Evolutionary conservation across 164 flowering plant genomes (phyloP).

Genomic region (Chimonanthus praecox): DNA sequence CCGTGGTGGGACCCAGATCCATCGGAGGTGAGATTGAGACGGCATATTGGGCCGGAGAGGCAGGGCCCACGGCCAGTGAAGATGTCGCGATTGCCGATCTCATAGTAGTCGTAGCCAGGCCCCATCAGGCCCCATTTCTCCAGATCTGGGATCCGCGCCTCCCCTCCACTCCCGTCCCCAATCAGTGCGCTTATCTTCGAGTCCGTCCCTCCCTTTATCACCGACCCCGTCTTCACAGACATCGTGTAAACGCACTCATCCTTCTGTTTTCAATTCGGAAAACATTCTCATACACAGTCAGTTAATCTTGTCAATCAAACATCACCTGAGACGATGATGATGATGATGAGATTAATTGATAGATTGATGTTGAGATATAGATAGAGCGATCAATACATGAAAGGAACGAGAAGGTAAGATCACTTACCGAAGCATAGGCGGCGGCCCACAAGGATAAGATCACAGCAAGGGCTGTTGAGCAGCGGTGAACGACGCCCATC

Average conservation of each 20-base stretch:
- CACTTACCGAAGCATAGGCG: too few species aligned
- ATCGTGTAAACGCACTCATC: slow-evolving; percentile 51
- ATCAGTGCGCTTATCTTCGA: slow-evolving; percentile 42
- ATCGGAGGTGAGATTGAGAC: slow-evolving; percentile 56
- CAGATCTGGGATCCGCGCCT: slow-evolving; percentile 32
- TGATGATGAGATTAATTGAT: too few species aligned
- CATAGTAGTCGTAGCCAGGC: slow-evolving; percentile 47
- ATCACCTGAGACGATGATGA: too few species aligned
- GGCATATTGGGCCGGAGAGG: slow-evolving; percentile 40
- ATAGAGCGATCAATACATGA: too few species aligned
- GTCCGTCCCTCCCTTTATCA: slow-evolving; percentile 52
- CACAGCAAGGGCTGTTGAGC: too few species aligned
- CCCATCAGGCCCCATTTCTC: slow-evolving; percentile 62
- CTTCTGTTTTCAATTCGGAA: slow-evolving; percentile 1
- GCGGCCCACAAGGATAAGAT: too few species aligned
- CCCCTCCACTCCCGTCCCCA: slow-evolving; percentile 23
- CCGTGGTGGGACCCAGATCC: slow-evolving; percentile 56
- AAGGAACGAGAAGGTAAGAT: too few species aligned
- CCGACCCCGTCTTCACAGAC: slow-evolving; percentile 49
- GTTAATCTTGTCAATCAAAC: too few species aligned
- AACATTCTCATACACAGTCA: too few species aligned
- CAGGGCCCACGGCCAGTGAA: slow-evolving; percentile 57
- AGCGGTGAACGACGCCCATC: too few species aligned
- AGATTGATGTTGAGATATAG: too few species aligned
- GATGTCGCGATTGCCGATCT: slow-evolving; percentile 53